Evolutionary conservation across 1,284 basidiomycete species (phyloP).

Genomic region (Erythrobasidium hasegawianum): DNA sequence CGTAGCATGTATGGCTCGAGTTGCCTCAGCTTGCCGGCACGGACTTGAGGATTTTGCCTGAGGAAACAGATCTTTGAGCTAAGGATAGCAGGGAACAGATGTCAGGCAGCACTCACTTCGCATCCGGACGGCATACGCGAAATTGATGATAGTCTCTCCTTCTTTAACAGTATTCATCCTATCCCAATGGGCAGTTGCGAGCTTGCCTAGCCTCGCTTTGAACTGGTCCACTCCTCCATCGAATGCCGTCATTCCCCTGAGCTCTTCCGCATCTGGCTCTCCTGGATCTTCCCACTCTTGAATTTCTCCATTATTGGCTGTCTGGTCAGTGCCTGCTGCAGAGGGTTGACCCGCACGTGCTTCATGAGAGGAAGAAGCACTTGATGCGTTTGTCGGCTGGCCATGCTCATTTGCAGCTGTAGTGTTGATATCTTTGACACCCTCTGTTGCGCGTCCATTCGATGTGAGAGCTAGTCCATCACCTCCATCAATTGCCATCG

Average conservation of each 20-base stretch:
- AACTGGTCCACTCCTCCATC: slow-evolving; percentile 31
- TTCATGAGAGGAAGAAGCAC: background rate
- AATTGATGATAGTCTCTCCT: slow-evolving; percentile 34
- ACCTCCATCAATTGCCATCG: too few relatives aligned
- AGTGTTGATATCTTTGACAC: too few relatives aligned
- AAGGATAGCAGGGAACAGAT: too few relatives aligned
- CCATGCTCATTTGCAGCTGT: too few relatives aligned
- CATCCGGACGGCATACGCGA: slow-evolving; percentile 34
- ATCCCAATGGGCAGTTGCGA: slow-evolving; percentile 31
- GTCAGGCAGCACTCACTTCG: slow-evolving; percentile 6
- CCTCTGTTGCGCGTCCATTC: too few relatives aligned
- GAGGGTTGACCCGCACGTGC: background rate
- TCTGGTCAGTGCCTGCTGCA: background rate
- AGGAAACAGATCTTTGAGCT: background rate
- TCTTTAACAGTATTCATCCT: slow-evolving; percentile 24
- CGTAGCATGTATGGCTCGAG: too few relatives aligned
- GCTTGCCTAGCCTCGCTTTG: slow-evolving; percentile 13
- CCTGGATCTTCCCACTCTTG: slow-evolving; percentile 29
- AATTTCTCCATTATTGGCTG: background rate
- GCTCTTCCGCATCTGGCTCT: slow-evolving; percentile 25
- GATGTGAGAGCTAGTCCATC: too few relatives aligned
- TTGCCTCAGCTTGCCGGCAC: slow-evolving; percentile 13
- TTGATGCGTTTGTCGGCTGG: too few relatives aligned
- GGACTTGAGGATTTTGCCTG: slow-evolving; percentile 35
- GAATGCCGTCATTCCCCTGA: slow-evolving; percentile 31